These are phyloP conservation scores for Helianthus tuberosus DNA, from an alignment of 129 eudicot genomes.

Conservation along the genomic window DNA sequence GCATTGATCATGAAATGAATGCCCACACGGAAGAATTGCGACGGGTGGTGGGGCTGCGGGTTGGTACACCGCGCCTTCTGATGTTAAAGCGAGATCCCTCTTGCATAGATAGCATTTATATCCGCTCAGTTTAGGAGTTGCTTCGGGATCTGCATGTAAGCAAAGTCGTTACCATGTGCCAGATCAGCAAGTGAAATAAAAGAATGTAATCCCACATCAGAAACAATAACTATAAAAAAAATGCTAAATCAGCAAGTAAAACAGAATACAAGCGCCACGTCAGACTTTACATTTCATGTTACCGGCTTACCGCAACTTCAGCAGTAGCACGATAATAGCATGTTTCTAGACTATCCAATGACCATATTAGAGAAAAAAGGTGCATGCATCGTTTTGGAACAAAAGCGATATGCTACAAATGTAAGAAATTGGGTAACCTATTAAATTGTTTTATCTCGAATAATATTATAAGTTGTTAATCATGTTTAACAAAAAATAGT, in stretches of 20 bases:
- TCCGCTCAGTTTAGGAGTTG: slow-evolving; percentile 42
- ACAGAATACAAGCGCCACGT: neutral
- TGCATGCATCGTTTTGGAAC: neutral
- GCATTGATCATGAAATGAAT: slow-evolving; percentile 78
- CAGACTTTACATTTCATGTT: neutral
- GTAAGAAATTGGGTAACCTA: neutral
- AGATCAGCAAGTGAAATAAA: neutral
- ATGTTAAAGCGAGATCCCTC: slow-evolving; percentile 64
- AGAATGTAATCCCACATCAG: neutral
- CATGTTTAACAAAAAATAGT: neutral
- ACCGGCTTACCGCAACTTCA: neutral
- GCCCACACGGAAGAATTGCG: slow-evolving; percentile 84
- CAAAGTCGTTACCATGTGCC: slow-evolving; percentile 13
- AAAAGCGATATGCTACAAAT: neutral
- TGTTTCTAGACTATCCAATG: neutral
- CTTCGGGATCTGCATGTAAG: slow-evolving; percentile 44
- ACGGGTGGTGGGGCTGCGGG: slow-evolving; percentile 55
- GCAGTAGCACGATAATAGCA: neutral
- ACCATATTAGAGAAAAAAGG: neutral
- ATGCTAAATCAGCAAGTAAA: neutral
- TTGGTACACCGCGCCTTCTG: slow-evolving; percentile 60
- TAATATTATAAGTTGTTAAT: neutral
- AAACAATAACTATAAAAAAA: neutral
- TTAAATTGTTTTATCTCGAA: neutral
- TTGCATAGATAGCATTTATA: slow-evolving; percentile 64